Evolutionary conservation across 2,329 filamentous ascomycete genomes (phyloP).

Genomic region (Ophiocordyceps camponoti-floridani): DNA sequence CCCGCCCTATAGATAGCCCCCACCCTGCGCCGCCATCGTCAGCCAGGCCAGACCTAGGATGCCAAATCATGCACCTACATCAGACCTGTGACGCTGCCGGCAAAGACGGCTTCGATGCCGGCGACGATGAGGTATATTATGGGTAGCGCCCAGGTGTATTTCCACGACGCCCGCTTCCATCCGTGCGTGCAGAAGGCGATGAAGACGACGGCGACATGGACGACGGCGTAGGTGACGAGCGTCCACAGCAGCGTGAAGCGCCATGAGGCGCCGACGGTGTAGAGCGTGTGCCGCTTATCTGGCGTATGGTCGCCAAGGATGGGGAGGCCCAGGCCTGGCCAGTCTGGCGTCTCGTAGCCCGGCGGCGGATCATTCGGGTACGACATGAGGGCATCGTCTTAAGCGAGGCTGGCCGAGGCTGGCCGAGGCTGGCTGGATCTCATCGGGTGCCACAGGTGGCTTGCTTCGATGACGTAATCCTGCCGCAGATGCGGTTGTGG

Average conservation of each 20-base stretch:
- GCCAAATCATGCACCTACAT: conserved; percentile 30
- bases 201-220: conserved; percentile 53
- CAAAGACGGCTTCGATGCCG: conserved; percentile 58
- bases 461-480: too few species aligned
- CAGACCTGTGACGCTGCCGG: conserved; percentile 65
- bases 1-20: conserved; percentile 68
- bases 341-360: conserved; percentile 48
- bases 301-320: conserved; percentile 23
- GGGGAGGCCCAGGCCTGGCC: conserved; percentile 71
- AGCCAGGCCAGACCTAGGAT: conserved; percentile 2
- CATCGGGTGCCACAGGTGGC: too few species aligned
- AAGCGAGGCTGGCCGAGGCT: too few species aligned
- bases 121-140: conserved; percentile 54
- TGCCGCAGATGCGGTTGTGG: too few species aligned
- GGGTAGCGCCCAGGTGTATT: conserved; percentile 53
- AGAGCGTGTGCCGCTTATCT: conserved; percentile 40
- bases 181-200: conserved; percentile 60
- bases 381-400: conserved; percentile 1
- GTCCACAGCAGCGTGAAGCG: conserved; percentile 82
- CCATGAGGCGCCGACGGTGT: conserved; percentile 62
- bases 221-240: conserved; percentile 55
- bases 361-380: conserved; percentile 16
- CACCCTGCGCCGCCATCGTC: conserved; percentile 29
- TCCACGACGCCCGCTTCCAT: conserved; percentile 35
- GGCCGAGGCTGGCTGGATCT: too few species aligned